phyloP scores from a whole-genome alignment of 169 alveolate genomes.

The Eimeria brunetti region DNA sequence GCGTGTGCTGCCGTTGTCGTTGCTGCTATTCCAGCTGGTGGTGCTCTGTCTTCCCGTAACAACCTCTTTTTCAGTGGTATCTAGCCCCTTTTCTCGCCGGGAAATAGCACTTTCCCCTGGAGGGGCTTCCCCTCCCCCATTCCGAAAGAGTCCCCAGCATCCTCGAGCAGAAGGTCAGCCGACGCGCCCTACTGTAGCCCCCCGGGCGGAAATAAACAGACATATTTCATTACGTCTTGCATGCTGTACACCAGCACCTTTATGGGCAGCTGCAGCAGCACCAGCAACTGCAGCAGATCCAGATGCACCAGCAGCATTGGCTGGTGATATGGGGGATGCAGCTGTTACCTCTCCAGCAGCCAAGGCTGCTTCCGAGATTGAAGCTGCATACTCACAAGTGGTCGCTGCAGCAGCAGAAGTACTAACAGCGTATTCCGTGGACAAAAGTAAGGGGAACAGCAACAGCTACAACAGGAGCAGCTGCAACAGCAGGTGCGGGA shows the following conservation, averaged over 20 bases:
- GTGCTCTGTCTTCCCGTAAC: conserved; percentile 4
- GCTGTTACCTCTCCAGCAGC: conserved; percentile 35
- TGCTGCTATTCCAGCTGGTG: conserved; percentile 13
- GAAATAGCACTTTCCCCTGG: background rate
- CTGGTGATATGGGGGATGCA: background rate
- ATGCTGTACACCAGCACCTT: background rate
- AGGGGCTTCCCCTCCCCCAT: background rate
- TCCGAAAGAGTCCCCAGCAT: background rate
- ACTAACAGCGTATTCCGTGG: background rate
- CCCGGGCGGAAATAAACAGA: background rate
- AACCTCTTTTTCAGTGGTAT: background rate
- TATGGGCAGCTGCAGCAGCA: background rate
- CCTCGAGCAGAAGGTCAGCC: background rate
- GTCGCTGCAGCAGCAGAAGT: conserved; percentile 39
- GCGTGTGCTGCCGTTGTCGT: background rate
- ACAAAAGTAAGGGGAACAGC: background rate
- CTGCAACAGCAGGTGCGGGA: background rate
- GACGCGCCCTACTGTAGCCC: background rate
- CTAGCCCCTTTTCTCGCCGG: background rate
- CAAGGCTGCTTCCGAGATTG: conserved; percentile 42
- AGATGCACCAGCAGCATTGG: background rate
- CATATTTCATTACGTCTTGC: background rate
- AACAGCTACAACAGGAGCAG: background rate
- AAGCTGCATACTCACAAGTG: background rate
- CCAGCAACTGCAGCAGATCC: background rate